These are phyloP conservation scores for Metschnikowia shivogae DNA, from an alignment of 805 yeast genomes.

Conservation along the genomic window DNA sequence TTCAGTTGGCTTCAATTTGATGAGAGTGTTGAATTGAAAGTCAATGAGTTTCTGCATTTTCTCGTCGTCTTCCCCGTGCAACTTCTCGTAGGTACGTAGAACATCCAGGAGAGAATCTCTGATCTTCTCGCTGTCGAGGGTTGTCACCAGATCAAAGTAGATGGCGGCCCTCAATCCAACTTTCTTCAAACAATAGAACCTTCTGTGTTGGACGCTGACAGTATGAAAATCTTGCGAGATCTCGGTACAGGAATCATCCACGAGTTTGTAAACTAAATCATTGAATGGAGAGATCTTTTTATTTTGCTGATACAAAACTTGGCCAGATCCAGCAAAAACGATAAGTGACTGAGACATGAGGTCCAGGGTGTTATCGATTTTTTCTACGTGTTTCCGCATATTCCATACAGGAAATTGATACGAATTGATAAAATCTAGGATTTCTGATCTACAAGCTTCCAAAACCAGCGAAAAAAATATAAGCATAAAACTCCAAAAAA, in stretches of 20 bases:
- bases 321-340: slow-evolving; percentile 34
- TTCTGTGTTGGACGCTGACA: slow-evolving; percentile 24
- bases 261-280: slow-evolving; percentile 32
- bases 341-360: slow-evolving; percentile 41
- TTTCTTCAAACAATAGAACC: slow-evolving; percentile 31
- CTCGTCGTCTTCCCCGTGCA: slow-evolving; percentile 22
- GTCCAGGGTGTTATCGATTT: not conserved
- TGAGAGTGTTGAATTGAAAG: slow-evolving; percentile 35
- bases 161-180: slow-evolving; percentile 31
- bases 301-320: slow-evolving; percentile 34
- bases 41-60: slow-evolving; percentile 35
- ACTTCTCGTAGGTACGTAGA: slow-evolving; percentile 29
- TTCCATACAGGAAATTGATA: not conserved
- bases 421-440: not conserved
- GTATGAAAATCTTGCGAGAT: slow-evolving; percentile 34
- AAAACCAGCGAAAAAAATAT: not conserved
- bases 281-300: slow-evolving; percentile 36
- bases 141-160: slow-evolving; percentile 37
- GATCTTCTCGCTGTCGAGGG: slow-evolving; percentile 37
- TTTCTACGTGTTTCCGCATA: slow-evolving; percentile 4
- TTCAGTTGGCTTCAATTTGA: slow-evolving; percentile 25
- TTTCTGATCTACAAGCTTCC: too few relatives aligned
- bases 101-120: slow-evolving; percentile 29
- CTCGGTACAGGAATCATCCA: slow-evolving; percentile 32
- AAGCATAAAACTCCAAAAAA: not conserved